phyloP scores from a whole-genome alignment of 371 early-diverging fungal species.

The Haplosporangium sp. region DNA sequence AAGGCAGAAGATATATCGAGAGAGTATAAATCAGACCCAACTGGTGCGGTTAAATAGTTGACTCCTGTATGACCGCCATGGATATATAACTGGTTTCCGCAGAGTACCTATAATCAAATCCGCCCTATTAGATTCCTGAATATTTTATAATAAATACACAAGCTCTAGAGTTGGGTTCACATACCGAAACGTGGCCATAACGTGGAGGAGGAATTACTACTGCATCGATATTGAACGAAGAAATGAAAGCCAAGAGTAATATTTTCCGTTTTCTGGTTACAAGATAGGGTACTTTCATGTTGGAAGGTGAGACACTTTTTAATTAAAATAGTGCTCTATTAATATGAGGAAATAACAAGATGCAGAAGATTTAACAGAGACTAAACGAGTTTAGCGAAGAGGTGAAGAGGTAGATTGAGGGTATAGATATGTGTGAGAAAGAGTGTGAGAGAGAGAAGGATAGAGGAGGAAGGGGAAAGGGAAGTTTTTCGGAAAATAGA shows the following conservation, averaged over 20 bases:
- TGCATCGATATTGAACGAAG: not conserved
- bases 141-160: no score
- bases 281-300: conserved; percentile 6
- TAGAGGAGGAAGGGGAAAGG: not conserved
- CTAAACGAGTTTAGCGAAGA: no score
- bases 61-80: conserved; percentile 55
- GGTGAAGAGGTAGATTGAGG: no score
- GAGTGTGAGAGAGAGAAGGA: not conserved
- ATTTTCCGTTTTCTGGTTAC: not conserved
- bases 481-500: conserved; percentile 1
- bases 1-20: conserved; percentile 44
- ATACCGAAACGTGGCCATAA: conserved; percentile 53
- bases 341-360: conserved; percentile 1
- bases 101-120: conserved; percentile 20
- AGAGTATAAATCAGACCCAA: conserved; percentile 48
- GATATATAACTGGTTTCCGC: conserved; percentile 41
- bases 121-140: not conserved
- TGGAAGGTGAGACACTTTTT: not conserved
- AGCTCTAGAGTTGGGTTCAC: not conserved
- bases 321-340: not conserved
- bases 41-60: conserved; percentile 39
- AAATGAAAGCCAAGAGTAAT: conserved; percentile 6
- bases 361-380: not conserved
- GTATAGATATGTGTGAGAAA: not conserved
- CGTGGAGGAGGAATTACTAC: conserved; percentile 42